Conservation (phyloP, 768 basidiomycete species). For the Boletellus ananas region DNA sequence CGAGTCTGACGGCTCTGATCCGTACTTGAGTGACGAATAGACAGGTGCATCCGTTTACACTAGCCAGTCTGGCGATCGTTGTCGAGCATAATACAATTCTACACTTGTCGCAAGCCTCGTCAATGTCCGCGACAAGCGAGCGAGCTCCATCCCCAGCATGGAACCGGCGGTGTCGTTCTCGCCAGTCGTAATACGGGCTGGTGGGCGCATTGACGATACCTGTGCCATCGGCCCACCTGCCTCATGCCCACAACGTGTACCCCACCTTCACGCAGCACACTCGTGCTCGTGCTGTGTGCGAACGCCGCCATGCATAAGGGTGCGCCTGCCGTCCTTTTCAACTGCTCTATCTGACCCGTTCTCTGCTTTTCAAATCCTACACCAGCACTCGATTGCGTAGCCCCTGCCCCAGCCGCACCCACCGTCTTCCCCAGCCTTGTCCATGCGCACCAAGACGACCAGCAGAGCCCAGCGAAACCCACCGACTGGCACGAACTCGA, state of each 20-base stretch:
- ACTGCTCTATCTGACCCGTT: conserved; percentile 5
- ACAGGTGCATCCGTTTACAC: background rate
- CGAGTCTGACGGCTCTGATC: conserved; percentile 24
- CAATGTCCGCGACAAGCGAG: too few relatives aligned
- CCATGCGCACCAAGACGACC: conserved; percentile 26
- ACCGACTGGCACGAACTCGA: conserved; percentile 22
- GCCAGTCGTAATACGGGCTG: background rate
- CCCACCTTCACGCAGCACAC: conserved; percentile 27
- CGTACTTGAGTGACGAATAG: conserved; percentile 7
- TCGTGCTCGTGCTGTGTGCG: conserved; percentile 31
- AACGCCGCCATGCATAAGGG: conserved; percentile 24
- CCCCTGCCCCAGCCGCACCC: conserved; percentile 10
- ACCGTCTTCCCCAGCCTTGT: conserved; percentile 4
- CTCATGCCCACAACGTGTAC: conserved; percentile 28
- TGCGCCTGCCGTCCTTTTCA: conserved; percentile 22
- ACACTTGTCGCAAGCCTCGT: too few relatives aligned
- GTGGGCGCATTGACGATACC: background rate
- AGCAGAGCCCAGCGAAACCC: conserved; percentile 25
- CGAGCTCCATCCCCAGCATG: too few relatives aligned
- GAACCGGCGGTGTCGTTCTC: background rate
- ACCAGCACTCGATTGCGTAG: conserved; percentile 4
- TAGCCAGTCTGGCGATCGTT: too few relatives aligned
- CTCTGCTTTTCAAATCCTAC: conserved; percentile 3
- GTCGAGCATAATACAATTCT: too few relatives aligned
- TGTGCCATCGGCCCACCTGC: conserved; percentile 9